Percentiles rank a stretch among this genome's conserved stretches.
Conservation (phyloP, 2,329 filamentous ascomycete species). For the Cladosporium phlei region DNA sequence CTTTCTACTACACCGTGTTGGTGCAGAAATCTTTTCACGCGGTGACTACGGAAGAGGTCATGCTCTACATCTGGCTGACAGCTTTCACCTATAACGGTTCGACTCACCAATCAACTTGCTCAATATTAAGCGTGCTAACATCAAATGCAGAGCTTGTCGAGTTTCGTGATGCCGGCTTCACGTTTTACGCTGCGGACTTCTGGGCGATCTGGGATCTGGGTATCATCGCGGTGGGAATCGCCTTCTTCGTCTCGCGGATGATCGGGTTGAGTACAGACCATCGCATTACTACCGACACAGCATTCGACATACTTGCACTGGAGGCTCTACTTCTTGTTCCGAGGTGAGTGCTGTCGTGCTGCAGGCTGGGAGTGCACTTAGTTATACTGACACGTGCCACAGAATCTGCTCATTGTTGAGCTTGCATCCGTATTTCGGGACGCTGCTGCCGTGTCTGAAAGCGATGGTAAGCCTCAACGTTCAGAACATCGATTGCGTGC, state of each 20-base stretch:
- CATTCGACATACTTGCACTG: constrained; percentile 84
- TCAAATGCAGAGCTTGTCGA: constrained; percentile 66
- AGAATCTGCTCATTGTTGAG: constrained; percentile 83
- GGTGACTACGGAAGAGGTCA: constrained; percentile 64
- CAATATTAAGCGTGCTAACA: neutral
- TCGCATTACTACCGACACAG: constrained; percentile 63
- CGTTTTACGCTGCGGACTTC: constrained; percentile 79
- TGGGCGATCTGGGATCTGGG: constrained; percentile 64
- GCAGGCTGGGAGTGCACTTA: too few relatives aligned
- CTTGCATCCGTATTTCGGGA: constrained; percentile 85
- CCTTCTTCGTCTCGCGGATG: constrained; percentile 65
- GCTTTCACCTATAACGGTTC: constrained; percentile 80
- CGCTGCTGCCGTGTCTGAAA: constrained; percentile 81
- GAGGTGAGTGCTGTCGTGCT: constrained; percentile 36
- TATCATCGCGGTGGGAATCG: constrained; percentile 32
- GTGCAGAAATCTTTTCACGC: constrained; percentile 63
- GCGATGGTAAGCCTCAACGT: too few relatives aligned
- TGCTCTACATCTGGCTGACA: constrained; percentile 80
- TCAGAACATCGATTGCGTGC: too few relatives aligned
- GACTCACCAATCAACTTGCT: constrained; percentile 12
- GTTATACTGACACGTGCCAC: neutral
- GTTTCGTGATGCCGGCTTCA: constrained; percentile 76
- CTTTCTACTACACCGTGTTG: constrained; percentile 81
- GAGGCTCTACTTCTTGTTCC: constrained; percentile 89
- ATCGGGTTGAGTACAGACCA: constrained; percentile 61